phyloP scores from a whole-genome alignment of 441 rosid genomes.

The Pelargonium citronellum region DNA sequence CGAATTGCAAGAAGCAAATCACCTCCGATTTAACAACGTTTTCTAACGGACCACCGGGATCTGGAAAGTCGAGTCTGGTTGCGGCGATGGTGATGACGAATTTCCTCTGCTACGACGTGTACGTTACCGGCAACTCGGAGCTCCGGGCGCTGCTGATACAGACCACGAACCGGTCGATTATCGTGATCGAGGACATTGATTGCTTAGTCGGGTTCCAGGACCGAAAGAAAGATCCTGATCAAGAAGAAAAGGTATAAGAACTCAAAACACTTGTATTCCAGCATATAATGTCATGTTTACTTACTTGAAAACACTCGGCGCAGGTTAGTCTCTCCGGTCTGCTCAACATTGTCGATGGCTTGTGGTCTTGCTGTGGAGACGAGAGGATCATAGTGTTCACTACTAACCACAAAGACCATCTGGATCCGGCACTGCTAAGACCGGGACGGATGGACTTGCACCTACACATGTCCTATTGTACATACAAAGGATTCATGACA shows the following conservation, averaged over 20 bases:
- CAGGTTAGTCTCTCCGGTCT: slow-evolving; percentile 34
- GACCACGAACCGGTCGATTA: slow-evolving; percentile 59
- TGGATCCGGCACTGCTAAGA: slow-evolving; percentile 59
- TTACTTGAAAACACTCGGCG: no score
- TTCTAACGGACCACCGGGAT: slow-evolving; percentile 54
- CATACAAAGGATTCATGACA: slow-evolving; percentile 35
- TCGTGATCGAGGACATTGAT: slow-evolving; percentile 71
- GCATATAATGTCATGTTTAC: no score
- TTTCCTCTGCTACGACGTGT: slow-evolving; percentile 53
- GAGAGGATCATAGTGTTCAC: slow-evolving; percentile 63
- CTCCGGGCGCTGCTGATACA: slow-evolving; percentile 42
- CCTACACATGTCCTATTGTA: slow-evolving; percentile 53
- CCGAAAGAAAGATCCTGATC: no score
- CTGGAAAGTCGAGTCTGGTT: slow-evolving; percentile 64
- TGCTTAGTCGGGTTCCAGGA: slow-evolving; percentile 34
- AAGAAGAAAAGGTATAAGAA: no score
- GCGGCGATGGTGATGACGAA: slow-evolving; percentile 79
- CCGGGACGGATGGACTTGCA: slow-evolving; percentile 73
- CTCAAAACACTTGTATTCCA: slow-evolving; percentile 26
- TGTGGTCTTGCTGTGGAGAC: slow-evolving; percentile 79
- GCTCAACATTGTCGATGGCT: slow-evolving; percentile 56
- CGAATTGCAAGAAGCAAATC: slow-evolving; percentile 31
- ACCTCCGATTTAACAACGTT: slow-evolving; percentile 33
- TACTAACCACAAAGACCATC: slow-evolving; percentile 49
- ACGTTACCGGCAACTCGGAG: slow-evolving; percentile 37